These are phyloP conservation scores for Sanghuangporus weigelae DNA, from an alignment of 1,284 basidiomycete species.

Conservation along the genomic window DNA sequence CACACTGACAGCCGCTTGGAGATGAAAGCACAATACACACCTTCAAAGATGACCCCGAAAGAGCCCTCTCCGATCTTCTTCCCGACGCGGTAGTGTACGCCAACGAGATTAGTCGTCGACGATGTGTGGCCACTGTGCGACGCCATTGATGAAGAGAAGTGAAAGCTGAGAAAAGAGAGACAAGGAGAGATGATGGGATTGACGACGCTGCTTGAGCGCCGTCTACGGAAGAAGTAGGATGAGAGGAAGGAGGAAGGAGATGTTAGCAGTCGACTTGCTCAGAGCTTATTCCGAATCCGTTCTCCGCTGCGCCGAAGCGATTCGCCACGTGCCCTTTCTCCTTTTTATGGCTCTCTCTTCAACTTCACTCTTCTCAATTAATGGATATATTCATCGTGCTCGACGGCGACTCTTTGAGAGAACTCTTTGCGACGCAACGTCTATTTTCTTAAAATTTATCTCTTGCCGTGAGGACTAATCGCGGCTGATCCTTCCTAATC, in stretches of 20 bases:
- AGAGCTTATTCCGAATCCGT: not conserved
- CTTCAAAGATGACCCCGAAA: conserved; percentile 97
- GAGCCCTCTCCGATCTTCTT: conserved; percentile 84
- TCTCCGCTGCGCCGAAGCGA: conserved; percentile 1
- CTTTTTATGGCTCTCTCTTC: not conserved
- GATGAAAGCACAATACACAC: conserved; percentile 35
- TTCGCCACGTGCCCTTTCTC: not conserved
- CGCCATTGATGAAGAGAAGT: conserved; percentile 25
- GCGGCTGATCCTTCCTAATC: not conserved
- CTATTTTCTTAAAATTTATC: no score
- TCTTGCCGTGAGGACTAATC: not conserved
- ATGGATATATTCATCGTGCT: not conserved
- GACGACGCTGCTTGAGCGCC: not conserved
- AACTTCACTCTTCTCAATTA: not conserved
- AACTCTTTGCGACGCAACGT: not conserved
- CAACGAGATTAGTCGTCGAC: conserved; percentile 59
- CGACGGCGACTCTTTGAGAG: not conserved
- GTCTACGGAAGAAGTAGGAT: not conserved
- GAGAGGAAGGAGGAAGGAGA: not conserved
- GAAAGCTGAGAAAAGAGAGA: conserved; percentile 11
- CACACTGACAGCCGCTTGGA: not conserved
- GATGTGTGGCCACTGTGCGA: conserved; percentile 36
- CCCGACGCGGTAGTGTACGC: conserved; percentile 81
- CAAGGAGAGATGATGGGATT: not conserved
- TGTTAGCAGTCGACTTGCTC: not conserved